These are phyloP conservation scores for Botryotinia calthae DNA, from an alignment of 2,329 filamentous ascomycete species.

Conservation along the genomic window DNA sequence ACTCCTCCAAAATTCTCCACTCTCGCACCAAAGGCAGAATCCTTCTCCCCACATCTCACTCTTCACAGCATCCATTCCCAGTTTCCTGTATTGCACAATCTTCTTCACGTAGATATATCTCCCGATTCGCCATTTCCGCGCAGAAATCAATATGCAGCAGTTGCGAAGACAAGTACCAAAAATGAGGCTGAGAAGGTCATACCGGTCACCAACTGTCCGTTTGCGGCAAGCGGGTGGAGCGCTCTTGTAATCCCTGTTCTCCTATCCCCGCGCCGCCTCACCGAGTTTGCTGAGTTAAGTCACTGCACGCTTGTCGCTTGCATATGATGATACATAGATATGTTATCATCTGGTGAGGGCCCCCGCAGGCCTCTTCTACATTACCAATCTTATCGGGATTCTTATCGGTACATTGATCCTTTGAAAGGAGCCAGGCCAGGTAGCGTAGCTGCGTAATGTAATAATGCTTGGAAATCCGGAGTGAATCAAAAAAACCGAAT, in stretches of 20 bases:
- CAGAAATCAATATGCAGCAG: neutral
- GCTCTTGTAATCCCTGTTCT: neutral
- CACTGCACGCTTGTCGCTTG: neutral
- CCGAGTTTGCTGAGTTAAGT: neutral
- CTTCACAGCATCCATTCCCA: neutral
- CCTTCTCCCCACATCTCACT: neutral
- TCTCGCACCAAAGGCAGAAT: neutral
- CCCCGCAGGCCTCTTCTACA: neutral
- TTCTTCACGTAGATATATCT: neutral
- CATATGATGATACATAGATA: neutral
- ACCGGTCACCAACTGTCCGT: neutral
- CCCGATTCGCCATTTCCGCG: neutral
- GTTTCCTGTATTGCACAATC: neutral
- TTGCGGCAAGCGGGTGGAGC: neutral
- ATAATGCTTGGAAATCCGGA: neutral
- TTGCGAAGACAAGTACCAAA: neutral
- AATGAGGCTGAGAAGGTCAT: neutral
- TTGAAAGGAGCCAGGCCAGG: neutral
- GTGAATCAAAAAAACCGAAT: neutral
- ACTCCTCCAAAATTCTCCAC: neutral
- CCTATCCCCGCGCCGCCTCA: neutral
- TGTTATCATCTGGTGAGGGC: neutral
- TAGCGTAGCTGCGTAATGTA: neutral
- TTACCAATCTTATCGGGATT: neutral
- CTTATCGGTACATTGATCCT: neutral